Conservation (phyloP, 2,329 filamentous ascomycete genomes). For the Talaromyces sp. region DNA sequence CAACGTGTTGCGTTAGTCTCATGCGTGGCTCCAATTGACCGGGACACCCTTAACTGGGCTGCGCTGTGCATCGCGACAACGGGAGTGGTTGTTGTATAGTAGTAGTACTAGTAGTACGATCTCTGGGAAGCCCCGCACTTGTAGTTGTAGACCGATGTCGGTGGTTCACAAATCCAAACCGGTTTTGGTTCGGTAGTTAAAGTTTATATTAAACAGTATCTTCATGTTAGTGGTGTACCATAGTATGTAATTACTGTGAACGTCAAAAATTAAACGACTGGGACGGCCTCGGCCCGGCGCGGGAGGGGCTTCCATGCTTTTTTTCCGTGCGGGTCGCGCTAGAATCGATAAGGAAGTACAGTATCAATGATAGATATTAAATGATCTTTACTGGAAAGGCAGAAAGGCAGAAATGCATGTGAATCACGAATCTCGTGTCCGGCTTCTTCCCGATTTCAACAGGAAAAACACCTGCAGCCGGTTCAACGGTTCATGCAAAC, state of each 20-base stretch:
- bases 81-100: not conserved
- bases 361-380: not conserved
- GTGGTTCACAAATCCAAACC: not conserved
- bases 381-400: no score
- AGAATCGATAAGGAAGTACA: not conserved
- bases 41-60: not conserved
- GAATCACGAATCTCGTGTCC: not conserved
- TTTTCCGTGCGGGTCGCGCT: not conserved
- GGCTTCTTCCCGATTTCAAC: not conserved
- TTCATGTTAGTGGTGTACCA: not conserved
- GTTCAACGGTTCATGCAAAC: not conserved
- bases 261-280: not conserved
- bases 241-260: not conserved
- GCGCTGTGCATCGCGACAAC: not conserved
- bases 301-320: conserved; percentile 6
- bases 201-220: no score
- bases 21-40: conserved; percentile 15
- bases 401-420: not conserved
- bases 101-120: not conserved
- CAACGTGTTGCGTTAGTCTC: conserved; percentile 11
- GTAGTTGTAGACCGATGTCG: not conserved
- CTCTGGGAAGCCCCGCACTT: not conserved
- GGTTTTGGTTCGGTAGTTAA: not conserved
- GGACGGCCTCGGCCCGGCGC: conserved; percentile 9
- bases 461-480: not conserved